Evolutionary conservation across 495 filamentous ascomycete genomes (phyloP).

Genomic region (Penicillium samsonianum): DNA sequence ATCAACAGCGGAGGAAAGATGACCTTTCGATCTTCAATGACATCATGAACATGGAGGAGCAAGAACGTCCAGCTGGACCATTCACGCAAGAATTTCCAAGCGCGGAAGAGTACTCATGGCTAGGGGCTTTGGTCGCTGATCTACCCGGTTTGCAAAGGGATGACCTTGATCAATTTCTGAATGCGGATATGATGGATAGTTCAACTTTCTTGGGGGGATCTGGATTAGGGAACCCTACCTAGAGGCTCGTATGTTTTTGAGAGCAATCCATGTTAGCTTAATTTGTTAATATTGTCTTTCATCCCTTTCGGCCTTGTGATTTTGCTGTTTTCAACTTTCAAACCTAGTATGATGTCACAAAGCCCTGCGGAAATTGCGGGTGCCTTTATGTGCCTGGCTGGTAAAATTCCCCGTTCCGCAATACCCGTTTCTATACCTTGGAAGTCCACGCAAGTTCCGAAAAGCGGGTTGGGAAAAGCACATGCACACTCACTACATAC

Average conservation of each 20-base stretch:
- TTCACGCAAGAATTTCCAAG: conserved; percentile 21
- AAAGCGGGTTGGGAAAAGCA: background rate
- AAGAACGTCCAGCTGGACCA: conserved; percentile 11
- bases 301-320: background rate
- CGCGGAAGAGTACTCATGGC: conserved; percentile 35
- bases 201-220: conserved; percentile 14
- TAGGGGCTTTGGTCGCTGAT: conserved; percentile 43
- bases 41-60: conserved; percentile 17
- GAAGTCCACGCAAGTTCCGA: background rate
- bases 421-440: background rate
- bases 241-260: background rate
- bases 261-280: too few relatives aligned
- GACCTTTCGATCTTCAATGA: conserved; percentile 30
- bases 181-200: conserved; percentile 31
- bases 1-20: conserved; percentile 39
- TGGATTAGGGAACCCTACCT: background rate
- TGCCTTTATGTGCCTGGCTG: background rate
- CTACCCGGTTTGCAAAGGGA: conserved; percentile 38
- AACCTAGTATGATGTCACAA: background rate
- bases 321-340: background rate
- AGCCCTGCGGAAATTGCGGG: background rate
- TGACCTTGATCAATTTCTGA: conserved; percentile 39
- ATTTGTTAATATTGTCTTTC: too few relatives aligned
- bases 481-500: background rate
- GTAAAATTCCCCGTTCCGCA: background rate